A percentile compares a stretch with the other conserved stretches of the same genome.
phyloP scores from a whole-genome alignment of 2,329 filamentous ascomycete species.

The Ceratocystiopsis sp. region DNA sequence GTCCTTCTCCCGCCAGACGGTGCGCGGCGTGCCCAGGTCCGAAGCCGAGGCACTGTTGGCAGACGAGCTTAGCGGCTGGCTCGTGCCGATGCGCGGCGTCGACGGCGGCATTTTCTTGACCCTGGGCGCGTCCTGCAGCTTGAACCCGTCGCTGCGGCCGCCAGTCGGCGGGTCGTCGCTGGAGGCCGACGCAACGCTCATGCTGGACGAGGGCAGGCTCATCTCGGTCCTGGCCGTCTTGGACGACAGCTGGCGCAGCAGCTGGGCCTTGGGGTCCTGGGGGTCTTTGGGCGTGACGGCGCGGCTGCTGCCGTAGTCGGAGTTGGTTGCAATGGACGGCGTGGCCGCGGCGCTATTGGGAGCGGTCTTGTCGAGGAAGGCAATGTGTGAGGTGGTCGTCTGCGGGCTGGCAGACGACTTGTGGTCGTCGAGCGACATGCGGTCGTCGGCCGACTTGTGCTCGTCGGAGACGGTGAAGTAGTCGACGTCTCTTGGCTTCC shows the following conservation, averaged over 20 bases:
- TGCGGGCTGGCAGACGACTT: slow-evolving; percentile 32
- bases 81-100: slow-evolving; percentile 16
- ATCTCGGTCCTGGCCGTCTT: slow-evolving; percentile 23
- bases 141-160: slow-evolving; percentile 38
- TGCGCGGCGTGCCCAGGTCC: slow-evolving; percentile 20
- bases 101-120: slow-evolving; percentile 27
- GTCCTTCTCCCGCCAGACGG: slow-evolving; percentile 21
- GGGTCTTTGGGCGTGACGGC: slow-evolving; percentile 23
- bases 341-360: slow-evolving; percentile 15
- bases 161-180: not conserved
- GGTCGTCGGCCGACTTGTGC: slow-evolving; percentile 38
- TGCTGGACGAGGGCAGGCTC: slow-evolving; percentile 16
- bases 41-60: slow-evolving; percentile 12
- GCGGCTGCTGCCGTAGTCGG: slow-evolving; percentile 34
- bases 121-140: slow-evolving; percentile 65
- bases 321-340: slow-evolving; percentile 16
- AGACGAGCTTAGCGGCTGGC: slow-evolving; percentile 24
- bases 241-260: slow-evolving; percentile 29
- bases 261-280: slow-evolving; percentile 10
- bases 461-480: slow-evolving; percentile 34
- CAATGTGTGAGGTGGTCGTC: slow-evolving; percentile 66
- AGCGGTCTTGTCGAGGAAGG: slow-evolving; percentile 71
- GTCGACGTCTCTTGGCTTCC: slow-evolving; percentile 32
- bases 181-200: slow-evolving; percentile 9
- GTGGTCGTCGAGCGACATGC: slow-evolving; percentile 22